Conservation (phyloP, 73 alveolate species). For the Tetrahymena thermophila region DNA sequence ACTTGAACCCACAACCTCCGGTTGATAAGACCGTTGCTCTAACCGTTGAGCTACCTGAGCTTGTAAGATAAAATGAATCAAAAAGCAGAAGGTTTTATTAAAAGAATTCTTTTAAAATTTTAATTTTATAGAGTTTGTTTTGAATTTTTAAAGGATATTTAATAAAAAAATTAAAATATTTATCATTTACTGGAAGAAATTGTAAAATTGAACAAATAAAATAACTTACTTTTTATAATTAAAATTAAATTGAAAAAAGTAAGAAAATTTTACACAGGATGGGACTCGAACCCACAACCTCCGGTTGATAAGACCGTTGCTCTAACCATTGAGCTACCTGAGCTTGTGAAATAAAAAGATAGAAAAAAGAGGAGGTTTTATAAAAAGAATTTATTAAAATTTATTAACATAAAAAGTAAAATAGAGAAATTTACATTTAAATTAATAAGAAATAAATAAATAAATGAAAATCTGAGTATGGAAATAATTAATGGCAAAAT, state of each 20-base stretch:
- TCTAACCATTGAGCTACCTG: background rate
- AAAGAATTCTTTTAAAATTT: no score
- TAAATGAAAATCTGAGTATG: no score
- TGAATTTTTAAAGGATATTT: no score
- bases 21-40: constrained; percentile 4
- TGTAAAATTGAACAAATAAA: no score
- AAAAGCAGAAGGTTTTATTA: background rate
- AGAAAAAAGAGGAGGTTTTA: background rate
- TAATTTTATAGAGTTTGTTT: no score
- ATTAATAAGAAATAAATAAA: no score
- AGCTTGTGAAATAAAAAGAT: background rate
- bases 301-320: background rate
- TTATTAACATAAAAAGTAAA: no score
- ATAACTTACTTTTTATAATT: no score
- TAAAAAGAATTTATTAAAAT: background rate
- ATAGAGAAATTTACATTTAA: background rate
- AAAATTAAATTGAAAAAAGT: background rate
- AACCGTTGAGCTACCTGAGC: background rate
- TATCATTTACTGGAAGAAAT: no score
- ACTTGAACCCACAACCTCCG: constrained; percentile 1
- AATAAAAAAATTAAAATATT: no score
- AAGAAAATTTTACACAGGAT: no score
- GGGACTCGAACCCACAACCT: background rate
- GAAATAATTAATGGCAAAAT: no score
- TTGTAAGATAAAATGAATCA: background rate